phyloP scores from a whole-genome alignment of 768 basidiomycete genomes.

The Mycena crocata region DNA sequence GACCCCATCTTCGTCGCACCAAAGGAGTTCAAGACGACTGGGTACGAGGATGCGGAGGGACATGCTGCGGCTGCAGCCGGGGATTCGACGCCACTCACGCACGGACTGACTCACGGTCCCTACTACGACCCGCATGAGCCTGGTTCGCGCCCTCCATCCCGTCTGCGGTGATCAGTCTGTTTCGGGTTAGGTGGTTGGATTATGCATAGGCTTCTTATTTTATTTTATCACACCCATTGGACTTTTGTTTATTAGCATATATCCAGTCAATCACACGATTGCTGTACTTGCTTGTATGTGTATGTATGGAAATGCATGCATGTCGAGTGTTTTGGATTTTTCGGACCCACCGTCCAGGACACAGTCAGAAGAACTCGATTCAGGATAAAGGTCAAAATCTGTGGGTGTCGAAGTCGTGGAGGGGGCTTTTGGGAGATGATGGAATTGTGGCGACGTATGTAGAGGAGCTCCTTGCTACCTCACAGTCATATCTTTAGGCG shows the following conservation, averaged over 20 bases:
- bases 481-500: too few species aligned
- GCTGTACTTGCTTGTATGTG: slow-evolving; percentile 7
- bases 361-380: too few species aligned
- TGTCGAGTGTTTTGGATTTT: background rate
- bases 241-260: slow-evolving; percentile 8
- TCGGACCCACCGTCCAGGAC: too few species aligned
- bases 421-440: slow-evolving; percentile 7
- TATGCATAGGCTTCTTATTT: background rate
- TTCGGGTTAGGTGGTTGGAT: background rate
- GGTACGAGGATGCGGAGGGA: slow-evolving; percentile 16
- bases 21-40: slow-evolving; percentile 9
- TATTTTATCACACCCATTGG: slow-evolving; percentile 5
- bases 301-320: background rate
- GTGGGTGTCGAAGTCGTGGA: slow-evolving; percentile 14
- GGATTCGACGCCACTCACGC: slow-evolving; percentile 23
- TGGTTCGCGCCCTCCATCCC: slow-evolving; percentile 12
- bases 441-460: slow-evolving; percentile 9
- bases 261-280: too few species aligned
- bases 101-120: slow-evolving; percentile 28
- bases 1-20: slow-evolving; percentile 30
- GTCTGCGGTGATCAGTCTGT: slow-evolving; percentile 13
- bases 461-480: slow-evolving; percentile 14
- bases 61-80: background rate
- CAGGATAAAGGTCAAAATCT: too few species aligned
- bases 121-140: slow-evolving; percentile 34